Conservation (phyloP, 768 basidiomycete species). For the Glaciozyma martinii region DNA sequence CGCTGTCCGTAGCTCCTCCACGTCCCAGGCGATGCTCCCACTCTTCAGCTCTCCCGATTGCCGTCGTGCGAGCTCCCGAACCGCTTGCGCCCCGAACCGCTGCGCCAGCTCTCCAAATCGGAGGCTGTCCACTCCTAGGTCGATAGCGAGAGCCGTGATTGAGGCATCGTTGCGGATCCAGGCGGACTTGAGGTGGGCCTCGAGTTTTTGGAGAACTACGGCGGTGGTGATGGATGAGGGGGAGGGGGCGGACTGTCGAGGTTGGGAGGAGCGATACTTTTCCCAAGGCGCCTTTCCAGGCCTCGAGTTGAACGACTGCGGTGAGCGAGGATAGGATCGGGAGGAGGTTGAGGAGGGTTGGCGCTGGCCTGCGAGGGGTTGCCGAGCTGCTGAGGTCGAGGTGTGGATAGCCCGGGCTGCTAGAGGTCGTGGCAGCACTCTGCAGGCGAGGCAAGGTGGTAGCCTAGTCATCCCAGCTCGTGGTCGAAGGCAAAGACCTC, state of each 20-base stretch:
- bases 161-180: not conserved
- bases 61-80: not conserved
- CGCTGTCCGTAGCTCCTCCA: not conserved
- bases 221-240: constrained; percentile 5
- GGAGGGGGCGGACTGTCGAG: not conserved
- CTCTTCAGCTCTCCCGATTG: not conserved
- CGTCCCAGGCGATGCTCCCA: constrained; percentile 4
- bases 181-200: constrained; percentile 4
- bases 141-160: constrained; percentile 3
- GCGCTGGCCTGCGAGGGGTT: too few relatives aligned
- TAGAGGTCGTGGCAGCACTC: too few relatives aligned
- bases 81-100: not conserved
- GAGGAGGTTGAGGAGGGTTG: not conserved
- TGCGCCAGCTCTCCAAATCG: not conserved
- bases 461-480: too few relatives aligned
- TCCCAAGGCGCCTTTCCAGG: not conserved
- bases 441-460: too few relatives aligned
- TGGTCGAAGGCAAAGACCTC: too few relatives aligned
- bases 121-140: constrained; percentile 8
- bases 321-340: not conserved
- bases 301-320: not conserved
- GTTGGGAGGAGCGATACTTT: not conserved
- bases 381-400: too few relatives aligned
- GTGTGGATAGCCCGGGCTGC: too few relatives aligned
- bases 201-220: constrained; percentile 5